phyloP scores from a whole-genome alignment of 495 filamentous ascomycete species.

The Neurospora sp. region DNA sequence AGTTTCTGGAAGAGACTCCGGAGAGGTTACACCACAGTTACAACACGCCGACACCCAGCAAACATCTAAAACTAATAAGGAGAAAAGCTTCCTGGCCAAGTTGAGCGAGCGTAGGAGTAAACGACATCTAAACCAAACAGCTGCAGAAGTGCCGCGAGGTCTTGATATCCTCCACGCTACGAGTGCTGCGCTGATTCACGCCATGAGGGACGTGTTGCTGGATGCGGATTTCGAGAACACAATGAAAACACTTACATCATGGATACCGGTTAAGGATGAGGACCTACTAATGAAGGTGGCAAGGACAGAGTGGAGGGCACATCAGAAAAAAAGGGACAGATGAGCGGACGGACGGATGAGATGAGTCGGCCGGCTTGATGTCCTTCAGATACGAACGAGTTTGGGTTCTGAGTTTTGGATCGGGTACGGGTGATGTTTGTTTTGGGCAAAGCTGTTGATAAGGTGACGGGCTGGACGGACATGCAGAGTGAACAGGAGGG shows the following conservation, averaged over 20 bases:
- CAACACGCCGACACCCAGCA: slow-evolving; percentile 5
- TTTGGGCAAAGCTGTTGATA: neutral
- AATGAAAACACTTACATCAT: slow-evolving; percentile 95
- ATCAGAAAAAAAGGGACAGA: slow-evolving; percentile 29
- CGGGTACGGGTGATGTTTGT: neutral
- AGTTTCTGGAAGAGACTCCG: neutral
- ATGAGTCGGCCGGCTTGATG: neutral
- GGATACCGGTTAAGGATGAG: slow-evolving; percentile 91
- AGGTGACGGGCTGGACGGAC: neutral
- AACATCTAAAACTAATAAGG: neutral
- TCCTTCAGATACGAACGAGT: neutral
- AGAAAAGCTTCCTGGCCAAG: neutral
- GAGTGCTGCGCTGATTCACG: slow-evolving; percentile 83
- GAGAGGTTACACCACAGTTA: neutral
- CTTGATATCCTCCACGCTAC: slow-evolving; percentile 88
- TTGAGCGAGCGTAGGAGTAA: neutral
- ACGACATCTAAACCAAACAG: neutral
- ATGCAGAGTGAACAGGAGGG: neutral
- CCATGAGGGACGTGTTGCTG: slow-evolving; percentile 80
- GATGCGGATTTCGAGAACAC: slow-evolving; percentile 95
- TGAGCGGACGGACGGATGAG: slow-evolving; percentile 13
- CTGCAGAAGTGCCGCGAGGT: slow-evolving; percentile 25
- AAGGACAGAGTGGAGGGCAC: slow-evolving; percentile 81
- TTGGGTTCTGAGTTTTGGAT: neutral
- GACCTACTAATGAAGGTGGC: slow-evolving; percentile 91